These are phyloP conservation scores for Tephrocybe sp. DNA, from an alignment of 768 basidiomycete genomes.

Conservation along the genomic window DNA sequence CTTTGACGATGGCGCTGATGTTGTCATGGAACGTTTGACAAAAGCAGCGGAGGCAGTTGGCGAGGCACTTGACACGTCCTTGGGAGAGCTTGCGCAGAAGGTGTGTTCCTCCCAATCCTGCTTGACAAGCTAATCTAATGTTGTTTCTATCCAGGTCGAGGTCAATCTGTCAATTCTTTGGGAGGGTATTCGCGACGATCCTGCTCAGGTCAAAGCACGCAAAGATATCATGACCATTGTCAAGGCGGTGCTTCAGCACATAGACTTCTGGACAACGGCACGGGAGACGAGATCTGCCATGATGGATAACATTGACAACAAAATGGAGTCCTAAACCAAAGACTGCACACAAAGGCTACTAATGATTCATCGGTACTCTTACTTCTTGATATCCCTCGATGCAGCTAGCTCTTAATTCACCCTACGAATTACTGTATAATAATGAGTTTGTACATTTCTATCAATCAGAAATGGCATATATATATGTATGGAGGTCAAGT, in stretches of 20 bases:
- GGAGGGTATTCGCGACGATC: conserved; percentile 51
- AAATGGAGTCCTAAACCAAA: conserved; percentile 11
- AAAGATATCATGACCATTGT: conserved; percentile 37
- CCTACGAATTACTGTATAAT: not conserved
- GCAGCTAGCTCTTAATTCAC: not conserved
- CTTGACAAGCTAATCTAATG: conserved; percentile 12
- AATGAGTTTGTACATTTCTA: not conserved
- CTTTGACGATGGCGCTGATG: conserved; percentile 51
- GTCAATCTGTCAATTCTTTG: conserved; percentile 59
- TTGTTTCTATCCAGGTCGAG: conserved; percentile 36
- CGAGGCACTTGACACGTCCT: conserved; percentile 40
- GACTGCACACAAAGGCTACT: not conserved
- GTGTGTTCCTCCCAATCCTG: conserved; percentile 24
- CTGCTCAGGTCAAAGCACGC: conserved; percentile 40
- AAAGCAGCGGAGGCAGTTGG: conserved; percentile 50
- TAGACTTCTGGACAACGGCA: conserved; percentile 43
- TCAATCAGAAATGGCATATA: not conserved
- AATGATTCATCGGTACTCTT: not conserved
- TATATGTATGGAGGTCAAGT: not conserved
- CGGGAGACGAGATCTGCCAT: conserved; percentile 26
- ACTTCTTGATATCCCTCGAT: not conserved
- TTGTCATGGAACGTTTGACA: conserved; percentile 44
- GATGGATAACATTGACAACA: conserved; percentile 8
- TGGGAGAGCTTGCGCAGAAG: conserved; percentile 54
- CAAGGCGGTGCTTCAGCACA: conserved; percentile 37